These are phyloP conservation scores for Sistotremastrum niveocremeum DNA, from an alignment of 768 basidiomycete genomes.

Conservation along the genomic window DNA sequence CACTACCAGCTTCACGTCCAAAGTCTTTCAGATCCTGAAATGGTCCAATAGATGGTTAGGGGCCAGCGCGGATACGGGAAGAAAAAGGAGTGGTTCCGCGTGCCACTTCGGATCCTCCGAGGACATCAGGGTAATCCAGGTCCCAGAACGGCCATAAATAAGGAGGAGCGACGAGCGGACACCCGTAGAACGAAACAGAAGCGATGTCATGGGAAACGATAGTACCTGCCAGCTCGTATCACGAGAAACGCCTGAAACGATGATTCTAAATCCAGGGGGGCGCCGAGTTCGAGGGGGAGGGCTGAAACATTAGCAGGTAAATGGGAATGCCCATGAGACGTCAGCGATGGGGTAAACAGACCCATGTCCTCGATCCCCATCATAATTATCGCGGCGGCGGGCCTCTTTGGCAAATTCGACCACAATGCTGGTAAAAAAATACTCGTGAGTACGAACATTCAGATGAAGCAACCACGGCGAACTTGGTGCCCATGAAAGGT, in stretches of 20 bases:
- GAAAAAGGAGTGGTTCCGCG: background rate
- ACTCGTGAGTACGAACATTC: background rate
- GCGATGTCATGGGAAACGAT: constrained; percentile 17
- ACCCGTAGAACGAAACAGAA: constrained; percentile 11
- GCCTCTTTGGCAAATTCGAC: constrained; percentile 95
- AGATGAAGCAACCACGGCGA: constrained; percentile 5
- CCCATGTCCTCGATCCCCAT: constrained; percentile 42
- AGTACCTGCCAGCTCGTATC: constrained; percentile 99
- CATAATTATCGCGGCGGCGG: constrained; percentile 67
- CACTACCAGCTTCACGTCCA: constrained; percentile 84
- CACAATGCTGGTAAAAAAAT: constrained; percentile 50
- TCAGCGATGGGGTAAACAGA: constrained; percentile 18
- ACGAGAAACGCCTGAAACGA: constrained; percentile 80
- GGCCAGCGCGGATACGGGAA: background rate
- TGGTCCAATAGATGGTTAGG: background rate
- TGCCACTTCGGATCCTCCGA: no score
- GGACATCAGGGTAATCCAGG: background rate
- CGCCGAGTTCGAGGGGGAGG: constrained; percentile 54
- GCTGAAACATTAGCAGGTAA: constrained; percentile 3
- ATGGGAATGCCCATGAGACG: constrained; percentile 6
- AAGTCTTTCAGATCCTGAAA: constrained; percentile 93
- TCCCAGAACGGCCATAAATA: background rate
- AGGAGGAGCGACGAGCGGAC: constrained; percentile 5
- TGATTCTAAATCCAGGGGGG: constrained; percentile 70
- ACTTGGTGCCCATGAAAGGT: constrained; percentile 82